A percentile compares a stretch with the other conserved stretches of the same genome.
These are phyloP conservation scores for Heritiera littoralis DNA, from an alignment of 345 rosid genomes.

Conservation along the genomic window DNA sequence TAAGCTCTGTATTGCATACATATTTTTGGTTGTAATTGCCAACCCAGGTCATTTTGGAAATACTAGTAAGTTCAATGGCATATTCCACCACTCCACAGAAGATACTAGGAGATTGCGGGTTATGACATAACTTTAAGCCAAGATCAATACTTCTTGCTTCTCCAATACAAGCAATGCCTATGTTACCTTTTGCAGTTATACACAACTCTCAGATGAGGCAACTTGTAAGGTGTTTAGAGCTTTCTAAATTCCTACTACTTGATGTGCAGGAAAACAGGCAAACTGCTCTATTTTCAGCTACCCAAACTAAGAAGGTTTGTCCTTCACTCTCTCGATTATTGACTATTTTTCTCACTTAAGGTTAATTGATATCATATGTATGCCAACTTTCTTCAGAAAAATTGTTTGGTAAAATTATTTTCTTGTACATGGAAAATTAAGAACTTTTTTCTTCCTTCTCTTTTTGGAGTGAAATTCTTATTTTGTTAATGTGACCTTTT, in stretches of 20 bases:
- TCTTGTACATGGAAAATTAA: not conserved
- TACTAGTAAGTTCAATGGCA: not conserved
- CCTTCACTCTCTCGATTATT: not conserved
- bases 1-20: not conserved
- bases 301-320: constrained; percentile 89
- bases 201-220: not conserved
- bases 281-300: constrained; percentile 96
- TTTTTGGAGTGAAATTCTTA: constrained; percentile 10
- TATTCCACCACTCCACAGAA: not conserved
- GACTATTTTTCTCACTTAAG: not conserved
- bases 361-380: not conserved
- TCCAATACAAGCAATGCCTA: not conserved
- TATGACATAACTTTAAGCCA: not conserved
- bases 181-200: not conserved
- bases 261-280: constrained; percentile 81
- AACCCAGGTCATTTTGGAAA: not conserved
- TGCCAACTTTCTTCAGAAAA: not conserved
- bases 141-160: not conserved
- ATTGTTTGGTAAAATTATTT: not conserved
- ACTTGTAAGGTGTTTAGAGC: constrained; percentile 20
- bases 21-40: not conserved
- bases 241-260: constrained; percentile 25
- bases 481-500: not conserved
- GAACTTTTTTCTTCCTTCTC: not conserved
- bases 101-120: not conserved